These are phyloP conservation scores for Paxillus rubicundulus DNA, from an alignment of 768 basidiomycete species.

Conservation along the genomic window DNA sequence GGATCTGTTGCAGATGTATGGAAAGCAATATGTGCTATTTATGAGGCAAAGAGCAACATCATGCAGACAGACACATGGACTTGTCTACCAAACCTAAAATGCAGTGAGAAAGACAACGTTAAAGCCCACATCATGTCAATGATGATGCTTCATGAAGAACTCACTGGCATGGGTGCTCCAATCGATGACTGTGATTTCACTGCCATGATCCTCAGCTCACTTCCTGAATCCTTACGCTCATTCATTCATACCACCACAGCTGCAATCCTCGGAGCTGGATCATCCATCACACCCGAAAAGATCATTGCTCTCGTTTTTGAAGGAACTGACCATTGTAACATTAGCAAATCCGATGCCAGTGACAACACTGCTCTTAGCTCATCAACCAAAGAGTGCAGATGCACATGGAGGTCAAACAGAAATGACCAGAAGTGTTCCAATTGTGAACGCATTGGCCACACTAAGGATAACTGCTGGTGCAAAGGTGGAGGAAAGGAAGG, in stretches of 20 bases:
- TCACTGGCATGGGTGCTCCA: no score
- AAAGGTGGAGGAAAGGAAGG: slow-evolving; percentile 38
- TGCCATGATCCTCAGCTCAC: no score
- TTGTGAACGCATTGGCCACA: slow-evolving; percentile 28
- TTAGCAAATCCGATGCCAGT: not conserved
- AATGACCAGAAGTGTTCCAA: no score
- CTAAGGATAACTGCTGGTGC: slow-evolving; percentile 28
- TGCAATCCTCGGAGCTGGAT: not conserved
- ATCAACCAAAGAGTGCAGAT: not conserved
- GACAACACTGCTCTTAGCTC: not conserved
- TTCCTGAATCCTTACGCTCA: not conserved
- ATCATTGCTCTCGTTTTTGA: not conserved
- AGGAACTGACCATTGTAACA: not conserved
- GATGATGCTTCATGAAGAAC: not conserved
- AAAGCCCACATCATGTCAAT: not conserved
- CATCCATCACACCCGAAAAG: not conserved
- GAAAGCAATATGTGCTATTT: not conserved
- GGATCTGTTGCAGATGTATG: not conserved
- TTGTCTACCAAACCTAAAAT: not conserved
- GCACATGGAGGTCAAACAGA: not conserved
- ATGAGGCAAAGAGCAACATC: not conserved
- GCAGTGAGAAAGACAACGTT: not conserved
- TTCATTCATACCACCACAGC: not conserved
- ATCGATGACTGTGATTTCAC: no score
- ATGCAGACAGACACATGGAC: not conserved